Evolutionary conservation across 164 flowering plant genomes (phyloP), one percentile per base, ranked within the genome.

Genomic region (Tetrastigma voinierianum): DNA sequence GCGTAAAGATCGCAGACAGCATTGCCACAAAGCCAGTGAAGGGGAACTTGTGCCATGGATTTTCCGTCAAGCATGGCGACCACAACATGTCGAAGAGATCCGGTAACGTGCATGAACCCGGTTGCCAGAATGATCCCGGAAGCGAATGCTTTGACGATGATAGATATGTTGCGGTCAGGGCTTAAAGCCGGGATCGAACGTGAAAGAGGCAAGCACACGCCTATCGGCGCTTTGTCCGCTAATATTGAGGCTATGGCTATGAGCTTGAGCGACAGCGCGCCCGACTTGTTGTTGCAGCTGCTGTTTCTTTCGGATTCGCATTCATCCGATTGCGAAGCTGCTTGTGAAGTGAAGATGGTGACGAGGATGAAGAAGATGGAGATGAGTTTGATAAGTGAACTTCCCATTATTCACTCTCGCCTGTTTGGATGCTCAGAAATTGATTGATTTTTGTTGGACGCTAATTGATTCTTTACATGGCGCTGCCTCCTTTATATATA

Each of bases 21-120:
- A 86, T 86, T 0, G 90, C 90, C 0, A 82, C 75, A 53, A 86
- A 82, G 1, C 82, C 79, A 0, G 85, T 60, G 58, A 86, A 84
- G 0, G 90, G 90, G 43, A 86, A 86, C 67, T 80, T 71, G 40
- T 72, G 78, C 88, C 90, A 86, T 1, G 85, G 86, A 5, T 76
- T 61, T 1, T 82, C 78, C 1, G 49, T 16, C 65, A 86, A 52
- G 59, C 86, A 83, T 12, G 20, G n/a, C 1, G 83, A 84, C 17
- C 64, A 52, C 13, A 86, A 48, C 71, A 67, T 68, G 32, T 82
- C 86, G 69, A 82, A 86, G 1, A 86, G 77, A 46, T 86, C 76
- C 1, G 76, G 69, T 5, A 73, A 46, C 25, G 64, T 68, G 72
- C 10, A 72, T 66, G 59, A 67, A 62, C 5, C 73, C 67, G 0